A percentile compares a stretch with the other conserved stretches of the same genome.
phyloP scores from a whole-genome alignment of 2,329 filamentous ascomycete genomes.

The Rugonectria rugulosa region DNA sequence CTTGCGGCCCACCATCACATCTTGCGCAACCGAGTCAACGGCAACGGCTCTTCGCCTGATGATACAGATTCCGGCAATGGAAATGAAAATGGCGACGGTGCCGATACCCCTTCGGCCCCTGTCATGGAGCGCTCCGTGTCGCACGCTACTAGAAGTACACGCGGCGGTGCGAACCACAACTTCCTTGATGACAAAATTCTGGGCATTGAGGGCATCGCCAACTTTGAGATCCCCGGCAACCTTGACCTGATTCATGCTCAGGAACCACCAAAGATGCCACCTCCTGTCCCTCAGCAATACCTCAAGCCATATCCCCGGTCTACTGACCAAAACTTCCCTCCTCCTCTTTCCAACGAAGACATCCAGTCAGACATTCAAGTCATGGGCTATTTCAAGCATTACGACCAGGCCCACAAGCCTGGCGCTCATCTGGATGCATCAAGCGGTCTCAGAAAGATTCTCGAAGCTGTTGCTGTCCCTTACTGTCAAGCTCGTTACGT shows the following conservation, averaged over 20 bases:
- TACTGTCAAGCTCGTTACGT: constrained; percentile 57
- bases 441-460: constrained; percentile 61
- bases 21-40: constrained; percentile 63
- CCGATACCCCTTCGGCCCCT: constrained; percentile 57
- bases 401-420: constrained; percentile 59
- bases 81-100: constrained; percentile 59
- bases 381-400: constrained; percentile 65
- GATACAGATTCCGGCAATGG: constrained; percentile 62
- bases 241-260: constrained; percentile 63
- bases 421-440: constrained; percentile 64
- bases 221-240: constrained; percentile 66
- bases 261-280: constrained; percentile 65
- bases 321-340: constrained; percentile 64
- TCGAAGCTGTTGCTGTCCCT: constrained; percentile 62
- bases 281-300: constrained; percentile 64
- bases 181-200: constrained; percentile 65
- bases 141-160: constrained; percentile 69
- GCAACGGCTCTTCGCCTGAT: constrained; percentile 57
- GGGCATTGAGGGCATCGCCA: constrained; percentile 67
- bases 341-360: constrained; percentile 59
- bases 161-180: constrained; percentile 61
- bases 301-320: constrained; percentile 64
- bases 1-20: constrained; percentile 69
- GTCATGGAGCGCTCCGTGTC: constrained; percentile 71
- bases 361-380: constrained; percentile 63